Conservation (phyloP, 169 alveolate species). For the Theileria annulata region DNA sequence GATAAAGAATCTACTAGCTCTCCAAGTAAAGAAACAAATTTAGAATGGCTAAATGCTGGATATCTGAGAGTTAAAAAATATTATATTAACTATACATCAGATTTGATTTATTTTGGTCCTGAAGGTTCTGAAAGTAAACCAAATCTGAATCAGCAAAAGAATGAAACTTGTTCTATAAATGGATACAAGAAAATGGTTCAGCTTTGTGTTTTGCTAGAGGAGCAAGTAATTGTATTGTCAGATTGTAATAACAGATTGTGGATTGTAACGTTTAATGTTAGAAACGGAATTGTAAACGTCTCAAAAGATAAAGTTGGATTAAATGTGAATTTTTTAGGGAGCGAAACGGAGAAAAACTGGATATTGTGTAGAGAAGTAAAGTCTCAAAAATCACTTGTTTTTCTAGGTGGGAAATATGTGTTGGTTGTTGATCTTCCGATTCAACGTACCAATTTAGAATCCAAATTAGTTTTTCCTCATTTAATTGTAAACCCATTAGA, state of each 20-base stretch:
- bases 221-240: constrained; percentile 20
- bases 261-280: constrained; percentile 13
- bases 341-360: constrained; percentile 31
- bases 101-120: constrained; percentile 18
- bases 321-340: background rate
- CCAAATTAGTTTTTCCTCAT: constrained; percentile 23
- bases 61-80: constrained; percentile 12
- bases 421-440: constrained; percentile 9
- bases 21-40: background rate
- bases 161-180: constrained; percentile 1
- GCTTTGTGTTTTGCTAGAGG: constrained; percentile 21
- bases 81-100: constrained; percentile 30
- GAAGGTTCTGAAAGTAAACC: background rate
- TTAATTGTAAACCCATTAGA: constrained; percentile 48
- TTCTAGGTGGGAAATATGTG: constrained; percentile 31
- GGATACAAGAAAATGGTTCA: constrained; percentile 31
- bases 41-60: constrained; percentile 32
- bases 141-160: background rate
- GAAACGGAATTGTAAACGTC: constrained; percentile 6
- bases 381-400: background rate
- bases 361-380: constrained; percentile 31
- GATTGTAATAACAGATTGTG: constrained; percentile 51
- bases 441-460: background rate
- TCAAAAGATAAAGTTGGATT: background rate
- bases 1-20: background rate